Conservation (phyloP, 2,329 filamentous ascomycete species). For the Pseudopyrenochaeta lycopersici region DNA sequence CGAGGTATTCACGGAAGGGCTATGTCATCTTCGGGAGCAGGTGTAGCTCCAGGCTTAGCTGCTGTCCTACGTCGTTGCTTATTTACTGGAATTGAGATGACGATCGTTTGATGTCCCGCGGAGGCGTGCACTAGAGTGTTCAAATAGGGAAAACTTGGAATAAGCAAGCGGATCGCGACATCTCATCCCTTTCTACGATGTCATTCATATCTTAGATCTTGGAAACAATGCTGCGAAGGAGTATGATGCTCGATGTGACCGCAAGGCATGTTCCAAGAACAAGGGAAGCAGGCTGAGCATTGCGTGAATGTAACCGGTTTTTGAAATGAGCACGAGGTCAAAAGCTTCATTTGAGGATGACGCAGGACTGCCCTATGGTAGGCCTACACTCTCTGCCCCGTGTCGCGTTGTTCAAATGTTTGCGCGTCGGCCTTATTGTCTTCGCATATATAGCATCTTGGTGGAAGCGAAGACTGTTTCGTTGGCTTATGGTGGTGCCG, state of each 20-base stretch:
- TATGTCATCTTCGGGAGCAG: conserved; percentile 20
- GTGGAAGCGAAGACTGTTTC: not conserved
- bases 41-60: conserved; percentile 24
- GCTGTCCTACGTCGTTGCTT: conserved; percentile 20
- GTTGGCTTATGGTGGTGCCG: not conserved
- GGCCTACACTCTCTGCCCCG: conserved; percentile 9
- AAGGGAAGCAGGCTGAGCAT: conserved; percentile 7
- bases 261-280: conserved; percentile 8
- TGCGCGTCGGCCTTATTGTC: conserved; percentile 7
- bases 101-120: not conserved
- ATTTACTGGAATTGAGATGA: conserved; percentile 6
- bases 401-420: conserved; percentile 29
- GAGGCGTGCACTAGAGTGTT: not conserved
- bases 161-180: conserved; percentile 8
- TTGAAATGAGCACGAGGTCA: conserved; percentile 13
- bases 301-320: conserved; percentile 18
- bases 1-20: conserved; percentile 15
- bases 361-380: conserved; percentile 11
- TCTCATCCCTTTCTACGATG: conserved; percentile 3
- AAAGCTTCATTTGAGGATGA: conserved; percentile 7
- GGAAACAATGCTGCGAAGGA: not conserved
- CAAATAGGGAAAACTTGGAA: not conserved
- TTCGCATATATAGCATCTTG: not conserved
- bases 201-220: conserved; percentile 1
- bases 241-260: not conserved